Evolutionary conservation across 1,284 basidiomycete species (phyloP), one percentile per base, ranked within the genome.

Genomic region (Trichosporon inkin): DNA sequence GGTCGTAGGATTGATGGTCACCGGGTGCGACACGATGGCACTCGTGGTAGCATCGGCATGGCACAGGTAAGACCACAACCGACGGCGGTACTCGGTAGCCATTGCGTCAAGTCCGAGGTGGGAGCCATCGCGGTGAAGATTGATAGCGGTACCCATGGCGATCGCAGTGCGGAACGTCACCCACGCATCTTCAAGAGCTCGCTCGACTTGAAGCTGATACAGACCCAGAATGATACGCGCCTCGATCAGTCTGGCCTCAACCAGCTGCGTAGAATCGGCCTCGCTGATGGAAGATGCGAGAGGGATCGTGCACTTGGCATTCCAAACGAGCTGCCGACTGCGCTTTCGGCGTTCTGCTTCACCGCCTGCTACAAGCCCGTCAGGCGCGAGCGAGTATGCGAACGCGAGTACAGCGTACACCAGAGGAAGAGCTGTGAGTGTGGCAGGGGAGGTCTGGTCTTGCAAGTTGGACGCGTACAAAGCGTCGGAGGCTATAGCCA

Each of bases 31-130:
- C n/a, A 96, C 81, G 13, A 92, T 86, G 68, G 95, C 83, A 6
- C 92, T 92, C 72, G 92, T 91, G 41, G 74, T 74, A 24, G 90
- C 86, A 76, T 97, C 93, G 6, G 90, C 90, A 72, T 94, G 91
- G 70, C 92, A 92, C 1, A 96, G 82, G 74, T 94, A 92, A 0
- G 90, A 88, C 92, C 93, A 97, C 66, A 97, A 86, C 32, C 92
- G 84, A 55, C 93, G 84, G 53, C 93, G 84, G 67, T 95, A 91
- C 80, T 97, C 93, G 1, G 89, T 86, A 61, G 87, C 84, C 55
- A 85, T 82, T 1, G 86, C 83, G 59, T 90, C 72, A 3, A 68
- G 56, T 1, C 73, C 68, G 81, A 89, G 85, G 53, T 85, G 87
- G 19, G 85, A 84, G 13, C 90, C 90, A 74, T 97, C 93, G 55